These are phyloP conservation scores for Leonotis leonurus DNA, from an alignment of 257 asterid species.

Conservation along the genomic window DNA sequence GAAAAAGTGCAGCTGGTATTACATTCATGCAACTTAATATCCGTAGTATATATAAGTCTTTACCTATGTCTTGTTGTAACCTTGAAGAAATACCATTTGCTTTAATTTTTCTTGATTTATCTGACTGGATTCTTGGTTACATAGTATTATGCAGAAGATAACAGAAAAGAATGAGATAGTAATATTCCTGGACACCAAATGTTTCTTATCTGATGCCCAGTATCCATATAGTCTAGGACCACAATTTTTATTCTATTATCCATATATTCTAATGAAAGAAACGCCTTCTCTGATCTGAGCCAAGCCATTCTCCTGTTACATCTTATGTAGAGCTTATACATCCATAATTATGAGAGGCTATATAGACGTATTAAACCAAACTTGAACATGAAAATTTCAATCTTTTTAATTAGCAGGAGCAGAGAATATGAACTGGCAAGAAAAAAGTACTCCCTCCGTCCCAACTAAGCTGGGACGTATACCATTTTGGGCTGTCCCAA, in stretches of 20 bases:
- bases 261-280: not conserved
- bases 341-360: not conserved
- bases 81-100: conserved; percentile 1
- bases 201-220: not conserved
- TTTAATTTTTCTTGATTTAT: conserved; percentile 2
- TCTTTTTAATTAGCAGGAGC: not conserved
- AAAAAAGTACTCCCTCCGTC: no score
- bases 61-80: not conserved
- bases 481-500: no score
- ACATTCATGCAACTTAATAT: conserved; percentile 14
- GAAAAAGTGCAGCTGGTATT: conserved; percentile 88
- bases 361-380: not conserved
- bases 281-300: not conserved
- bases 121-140: not conserved
- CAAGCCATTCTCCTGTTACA: not conserved
- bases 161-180: conserved; percentile 1
- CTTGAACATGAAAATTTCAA: not conserved
- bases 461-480: no score
- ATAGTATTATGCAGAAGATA: not conserved
- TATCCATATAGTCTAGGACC: no score
- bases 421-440: not conserved
- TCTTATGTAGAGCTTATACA: not conserved
- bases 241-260: not conserved
- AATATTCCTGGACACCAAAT: no score
- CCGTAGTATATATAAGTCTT: conserved; percentile 3